Evolutionary conservation across 2,329 filamentous ascomycete genomes (phyloP).

Genomic region (Ceratocystis cacaofunesta): DNA sequence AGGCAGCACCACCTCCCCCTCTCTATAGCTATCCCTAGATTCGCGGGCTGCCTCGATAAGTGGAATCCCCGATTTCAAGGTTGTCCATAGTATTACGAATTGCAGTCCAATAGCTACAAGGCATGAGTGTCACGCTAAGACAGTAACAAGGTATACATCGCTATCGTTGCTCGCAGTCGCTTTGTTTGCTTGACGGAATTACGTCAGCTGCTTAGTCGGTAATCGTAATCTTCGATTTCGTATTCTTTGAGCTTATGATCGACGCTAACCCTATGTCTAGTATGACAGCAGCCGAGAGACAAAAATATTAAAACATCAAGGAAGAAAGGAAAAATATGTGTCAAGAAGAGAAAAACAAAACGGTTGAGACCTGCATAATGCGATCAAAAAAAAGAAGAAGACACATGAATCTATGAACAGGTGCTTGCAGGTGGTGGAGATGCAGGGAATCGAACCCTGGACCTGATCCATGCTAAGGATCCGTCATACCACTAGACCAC

Average conservation of each 20-base stretch:
- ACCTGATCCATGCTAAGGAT: constrained; percentile 13
- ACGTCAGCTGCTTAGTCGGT: neutral
- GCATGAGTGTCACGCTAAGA: neutral
- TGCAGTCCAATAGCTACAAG: neutral
- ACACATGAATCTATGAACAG: neutral
- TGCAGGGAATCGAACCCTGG: constrained; percentile 11
- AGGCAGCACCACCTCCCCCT: neutral
- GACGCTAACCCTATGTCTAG: neutral
- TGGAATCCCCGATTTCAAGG: neutral
- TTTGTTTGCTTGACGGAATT: neutral
- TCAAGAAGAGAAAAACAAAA: neutral
- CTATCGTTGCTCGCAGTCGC: neutral
- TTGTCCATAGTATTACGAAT: neutral
- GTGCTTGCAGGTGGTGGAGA: neutral
- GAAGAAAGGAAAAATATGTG: neutral
- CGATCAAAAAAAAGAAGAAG: neutral
- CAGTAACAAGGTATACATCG: neutral
- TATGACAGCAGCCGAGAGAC: neutral
- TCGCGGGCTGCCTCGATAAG: neutral
- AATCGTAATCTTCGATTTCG: neutral
- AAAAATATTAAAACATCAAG: neutral
- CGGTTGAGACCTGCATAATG: neutral
- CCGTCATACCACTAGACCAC: constrained; percentile 13
- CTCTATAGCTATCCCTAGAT: neutral
- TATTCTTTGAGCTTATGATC: neutral